phyloP scores from a whole-genome alignment of 176 grass and related monocot genomes.

The Triticum aestivum region DNA sequence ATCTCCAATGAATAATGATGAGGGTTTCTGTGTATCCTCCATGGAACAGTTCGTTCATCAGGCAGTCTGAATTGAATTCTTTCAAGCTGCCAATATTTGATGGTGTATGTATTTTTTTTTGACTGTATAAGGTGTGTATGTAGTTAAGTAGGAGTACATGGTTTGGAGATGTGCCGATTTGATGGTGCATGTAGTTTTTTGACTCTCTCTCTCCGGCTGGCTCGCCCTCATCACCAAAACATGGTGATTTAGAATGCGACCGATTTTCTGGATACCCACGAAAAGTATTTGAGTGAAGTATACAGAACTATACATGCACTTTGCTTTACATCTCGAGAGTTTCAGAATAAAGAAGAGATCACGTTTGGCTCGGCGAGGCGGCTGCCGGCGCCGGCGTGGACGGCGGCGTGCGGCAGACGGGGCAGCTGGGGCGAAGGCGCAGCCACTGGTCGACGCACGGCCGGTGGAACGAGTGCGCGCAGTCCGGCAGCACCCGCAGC shows the following conservation, averaged over 20 bases:
- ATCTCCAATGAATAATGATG: conserved; percentile 32
- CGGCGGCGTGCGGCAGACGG: conserved; percentile 51
- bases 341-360: neutral
- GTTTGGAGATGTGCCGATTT: neutral
- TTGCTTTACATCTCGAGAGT: conserved; percentile 4
- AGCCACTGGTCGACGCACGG: conserved; percentile 66
- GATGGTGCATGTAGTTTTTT: neutral
- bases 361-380: neutral
- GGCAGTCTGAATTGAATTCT: neutral
- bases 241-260: too few species aligned
- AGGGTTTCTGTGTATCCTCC: neutral
- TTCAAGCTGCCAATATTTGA: neutral
- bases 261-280: too few species aligned
- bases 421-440: conserved; percentile 46
- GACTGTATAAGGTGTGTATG: too few species aligned
- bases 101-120: neutral
- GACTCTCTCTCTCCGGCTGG: too few species aligned
- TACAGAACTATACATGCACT: neutral
- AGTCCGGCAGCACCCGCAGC: conserved; percentile 57
- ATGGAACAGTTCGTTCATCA: neutral
- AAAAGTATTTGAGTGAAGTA: neutral
- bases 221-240: too few species aligned
- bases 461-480: conserved; percentile 59
- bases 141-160: too few species aligned
- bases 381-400: neutral